These are phyloP conservation scores for Graphiopsis chlorocephala DNA, from an alignment of 2,329 filamentous ascomycete species.

Conservation along the genomic window DNA sequence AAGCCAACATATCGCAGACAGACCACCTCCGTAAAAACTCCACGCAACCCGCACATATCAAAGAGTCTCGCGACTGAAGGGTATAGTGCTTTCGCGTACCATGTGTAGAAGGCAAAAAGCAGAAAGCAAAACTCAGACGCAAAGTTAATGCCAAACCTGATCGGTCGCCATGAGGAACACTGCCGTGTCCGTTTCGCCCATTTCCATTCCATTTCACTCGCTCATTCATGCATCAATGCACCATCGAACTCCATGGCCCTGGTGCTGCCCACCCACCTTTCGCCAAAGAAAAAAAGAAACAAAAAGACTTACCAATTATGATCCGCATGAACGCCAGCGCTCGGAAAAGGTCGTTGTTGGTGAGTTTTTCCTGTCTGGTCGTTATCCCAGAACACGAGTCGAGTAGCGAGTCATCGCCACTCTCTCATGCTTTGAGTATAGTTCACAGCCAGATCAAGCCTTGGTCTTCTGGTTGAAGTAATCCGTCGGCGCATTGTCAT, in stretches of 20 bases:
- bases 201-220: not conserved
- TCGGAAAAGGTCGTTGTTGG: not conserved
- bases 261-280: not conserved
- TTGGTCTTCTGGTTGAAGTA: constrained; percentile 18
- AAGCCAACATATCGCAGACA: too few relatives aligned
- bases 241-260: not conserved
- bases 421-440: not conserved
- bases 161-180: not conserved
- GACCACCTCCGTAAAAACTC: not conserved
- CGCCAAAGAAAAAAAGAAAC: not conserved
- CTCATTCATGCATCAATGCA: not conserved
- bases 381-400: not conserved
- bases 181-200: not conserved
- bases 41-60: not conserved
- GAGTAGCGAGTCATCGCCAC: not conserved
- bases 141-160: not conserved
- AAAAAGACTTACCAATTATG: not conserved
- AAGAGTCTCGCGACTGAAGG: not conserved
- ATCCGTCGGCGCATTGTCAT: constrained; percentile 19
- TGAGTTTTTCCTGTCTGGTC: not conserved
- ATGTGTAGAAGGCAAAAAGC: not conserved
- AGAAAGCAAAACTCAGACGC: not conserved
- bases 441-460: not conserved
- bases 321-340: not conserved
- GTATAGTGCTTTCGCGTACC: not conserved